Percentiles rank a stretch among this genome's conserved stretches.
Conservation (phyloP, 2,329 filamentous ascomycete genomes). For the Colletotrichum orbiculare region DNA sequence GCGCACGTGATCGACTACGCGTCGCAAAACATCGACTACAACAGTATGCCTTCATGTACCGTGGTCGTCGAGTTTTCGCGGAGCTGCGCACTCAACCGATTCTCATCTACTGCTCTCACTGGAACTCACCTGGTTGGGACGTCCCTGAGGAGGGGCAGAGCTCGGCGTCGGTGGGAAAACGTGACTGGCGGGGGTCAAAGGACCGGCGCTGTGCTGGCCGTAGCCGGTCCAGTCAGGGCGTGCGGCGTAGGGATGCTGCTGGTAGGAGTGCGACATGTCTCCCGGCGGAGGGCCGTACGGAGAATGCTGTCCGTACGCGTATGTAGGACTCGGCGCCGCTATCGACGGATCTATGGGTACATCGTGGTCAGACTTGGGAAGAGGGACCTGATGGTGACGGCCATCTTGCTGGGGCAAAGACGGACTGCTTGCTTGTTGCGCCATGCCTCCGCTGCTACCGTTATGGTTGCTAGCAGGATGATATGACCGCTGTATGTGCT, state of each 20-base stretch:
- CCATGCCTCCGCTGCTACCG: slow-evolving; percentile 89
- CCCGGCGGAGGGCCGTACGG: slow-evolving; percentile 85
- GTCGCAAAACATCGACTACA: too few species aligned
- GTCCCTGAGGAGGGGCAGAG: slow-evolving; percentile 64
- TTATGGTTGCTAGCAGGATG: slow-evolving; percentile 80
- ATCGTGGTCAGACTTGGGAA: slow-evolving; percentile 94
- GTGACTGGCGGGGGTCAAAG: slow-evolving; percentile 62
- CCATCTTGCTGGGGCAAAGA: slow-evolving; percentile 88
- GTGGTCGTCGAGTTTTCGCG: too few species aligned
- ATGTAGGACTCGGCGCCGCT: slow-evolving; percentile 91
- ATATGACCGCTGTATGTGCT: slow-evolving; percentile 88
- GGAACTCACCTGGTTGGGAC: slow-evolving; percentile 69
- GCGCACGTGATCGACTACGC: slow-evolving; percentile 1
- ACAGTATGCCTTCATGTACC: background rate
- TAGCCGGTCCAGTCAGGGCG: slow-evolving; percentile 82
- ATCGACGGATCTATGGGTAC: slow-evolving; percentile 99
- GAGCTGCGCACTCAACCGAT: background rate
- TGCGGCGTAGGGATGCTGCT: slow-evolving; percentile 74
- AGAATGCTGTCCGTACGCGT: slow-evolving; percentile 85
- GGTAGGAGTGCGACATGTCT: slow-evolving; percentile 86
- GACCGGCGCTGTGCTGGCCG: slow-evolving; percentile 61
- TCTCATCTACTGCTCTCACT: background rate
- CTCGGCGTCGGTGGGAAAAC: slow-evolving; percentile 68
- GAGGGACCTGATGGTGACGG: slow-evolving; percentile 78
- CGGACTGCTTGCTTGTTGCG: slow-evolving; percentile 97